These are phyloP conservation scores for Lactifluus piperatus DNA, from an alignment of 768 basidiomycete genomes.

Conservation along the genomic window DNA sequence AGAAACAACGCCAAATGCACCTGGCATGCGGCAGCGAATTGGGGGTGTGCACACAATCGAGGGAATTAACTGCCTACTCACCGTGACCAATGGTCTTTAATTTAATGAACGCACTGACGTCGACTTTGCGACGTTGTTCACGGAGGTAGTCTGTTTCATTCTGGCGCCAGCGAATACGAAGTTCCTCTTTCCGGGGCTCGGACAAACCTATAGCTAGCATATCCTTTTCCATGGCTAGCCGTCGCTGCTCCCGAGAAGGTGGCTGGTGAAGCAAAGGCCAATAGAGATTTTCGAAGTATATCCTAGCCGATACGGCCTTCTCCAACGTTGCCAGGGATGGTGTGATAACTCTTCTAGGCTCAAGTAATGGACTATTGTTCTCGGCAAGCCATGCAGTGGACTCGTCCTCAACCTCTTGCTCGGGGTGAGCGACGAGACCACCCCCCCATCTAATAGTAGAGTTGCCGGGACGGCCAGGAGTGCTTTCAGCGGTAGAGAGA, in stretches of 20 bases:
- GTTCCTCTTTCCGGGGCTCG: conserved; percentile 58
- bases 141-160: conserved; percentile 90
- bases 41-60: conserved; percentile 10
- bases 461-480: conserved; percentile 48
- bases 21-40: conserved; percentile 34
- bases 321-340: conserved; percentile 90
- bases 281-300: conserved; percentile 91
- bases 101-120: conserved; percentile 76
- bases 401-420: conserved; percentile 53
- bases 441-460: conserved; percentile 54
- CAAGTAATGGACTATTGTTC: conserved; percentile 26
- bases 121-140: conserved; percentile 73
- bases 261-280: conserved; percentile 80
- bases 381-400: conserved; percentile 26
- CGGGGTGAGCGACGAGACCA: conserved; percentile 56
- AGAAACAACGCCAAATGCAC: conserved; percentile 94
- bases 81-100: conserved; percentile 95
- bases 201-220: conserved; percentile 66
- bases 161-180: conserved; percentile 70
- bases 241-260: conserved; percentile 77
- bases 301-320: conserved; percentile 84
- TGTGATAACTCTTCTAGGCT: conserved; percentile 51
- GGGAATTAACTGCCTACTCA: conserved; percentile 28
- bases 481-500: conserved; percentile 36
- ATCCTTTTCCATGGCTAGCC: conserved; percentile 81